phyloP scores from a whole-genome alignment of 2,329 filamentous ascomycete species.

The Onygenales sp. region DNA sequence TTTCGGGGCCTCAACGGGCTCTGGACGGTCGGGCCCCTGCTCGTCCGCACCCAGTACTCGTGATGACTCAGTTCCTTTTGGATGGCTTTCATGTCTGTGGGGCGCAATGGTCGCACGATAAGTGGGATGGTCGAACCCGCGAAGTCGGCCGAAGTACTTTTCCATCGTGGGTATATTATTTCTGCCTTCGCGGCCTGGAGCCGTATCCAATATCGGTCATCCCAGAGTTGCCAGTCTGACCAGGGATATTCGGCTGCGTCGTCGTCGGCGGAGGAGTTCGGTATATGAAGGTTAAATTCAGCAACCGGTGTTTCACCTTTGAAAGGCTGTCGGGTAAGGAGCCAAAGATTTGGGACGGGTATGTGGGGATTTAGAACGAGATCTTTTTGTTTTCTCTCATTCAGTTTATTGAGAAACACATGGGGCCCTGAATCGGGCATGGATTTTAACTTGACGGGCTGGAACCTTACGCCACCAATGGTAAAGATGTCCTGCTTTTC shows the following conservation, averaged over 20 bases:
- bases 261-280: conserved; percentile 4
- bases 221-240: conserved; percentile 40
- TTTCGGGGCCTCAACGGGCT: no score
- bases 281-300: conserved; percentile 12
- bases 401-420: background rate
- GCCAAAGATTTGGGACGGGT: conserved; percentile 22
- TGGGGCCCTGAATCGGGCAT: background rate
- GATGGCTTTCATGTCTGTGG: conserved; percentile 20
- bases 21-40: no score
- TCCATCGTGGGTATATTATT: background rate
- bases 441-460: conserved; percentile 19
- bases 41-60: background rate
- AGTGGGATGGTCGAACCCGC: conserved; percentile 15
- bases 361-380: background rate
- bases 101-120: conserved; percentile 31
- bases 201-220: conserved; percentile 48
- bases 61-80: background rate
- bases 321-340: conserved; percentile 29
- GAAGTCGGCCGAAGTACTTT: background rate
- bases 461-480: conserved; percentile 40
- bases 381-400: conserved; percentile 1
- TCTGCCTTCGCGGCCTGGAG: conserved; percentile 23
- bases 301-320: conserved; percentile 17
- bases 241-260: conserved; percentile 14
- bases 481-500: conserved; percentile 38